These are phyloP conservation scores for Mollisia scopiformis DNA, from an alignment of 2,329 filamentous ascomycete species.

Conservation along the genomic window DNA sequence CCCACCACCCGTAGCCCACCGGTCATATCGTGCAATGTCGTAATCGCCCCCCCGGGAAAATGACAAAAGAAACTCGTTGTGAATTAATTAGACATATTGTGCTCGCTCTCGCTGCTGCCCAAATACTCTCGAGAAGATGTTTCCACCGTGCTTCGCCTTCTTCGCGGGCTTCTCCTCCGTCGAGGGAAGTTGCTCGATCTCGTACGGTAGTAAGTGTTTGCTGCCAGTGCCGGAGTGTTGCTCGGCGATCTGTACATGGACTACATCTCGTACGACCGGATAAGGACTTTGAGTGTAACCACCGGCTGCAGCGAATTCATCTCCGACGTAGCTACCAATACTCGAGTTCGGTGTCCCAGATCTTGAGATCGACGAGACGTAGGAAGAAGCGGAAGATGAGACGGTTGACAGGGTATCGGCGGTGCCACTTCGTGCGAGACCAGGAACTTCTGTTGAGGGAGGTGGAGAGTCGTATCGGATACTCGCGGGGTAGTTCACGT, in stretches of 20 bases:
- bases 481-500: slow-evolving; percentile 10
- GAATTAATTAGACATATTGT: slow-evolving; percentile 8
- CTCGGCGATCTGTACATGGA: slow-evolving; percentile 30
- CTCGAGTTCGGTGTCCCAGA: slow-evolving; percentile 38
- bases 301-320: slow-evolving; percentile 17
- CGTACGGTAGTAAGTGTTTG: slow-evolving; percentile 33
- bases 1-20: not conserved
- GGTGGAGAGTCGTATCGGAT: slow-evolving; percentile 37
- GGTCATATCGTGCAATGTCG: not conserved
- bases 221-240: slow-evolving; percentile 18
- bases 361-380: slow-evolving; percentile 33
- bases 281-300: slow-evolving; percentile 5
- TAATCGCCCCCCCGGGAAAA: not conserved
- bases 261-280: slow-evolving; percentile 28
- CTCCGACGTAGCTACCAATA: slow-evolving; percentile 35
- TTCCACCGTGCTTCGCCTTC: slow-evolving; percentile 27
- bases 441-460: slow-evolving; percentile 38
- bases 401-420: slow-evolving; percentile 31
- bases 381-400: slow-evolving; percentile 38
- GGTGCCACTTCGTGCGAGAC: slow-evolving; percentile 37
- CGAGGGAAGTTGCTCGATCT: slow-evolving; percentile 32
- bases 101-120: slow-evolving; percentile 2
- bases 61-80: slow-evolving; percentile 5
- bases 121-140: slow-evolving; percentile 34
- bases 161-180: slow-evolving; percentile 28